Conservation (phyloP, 495 filamentous ascomycete genomes). For the Neurospora africana region DNA sequence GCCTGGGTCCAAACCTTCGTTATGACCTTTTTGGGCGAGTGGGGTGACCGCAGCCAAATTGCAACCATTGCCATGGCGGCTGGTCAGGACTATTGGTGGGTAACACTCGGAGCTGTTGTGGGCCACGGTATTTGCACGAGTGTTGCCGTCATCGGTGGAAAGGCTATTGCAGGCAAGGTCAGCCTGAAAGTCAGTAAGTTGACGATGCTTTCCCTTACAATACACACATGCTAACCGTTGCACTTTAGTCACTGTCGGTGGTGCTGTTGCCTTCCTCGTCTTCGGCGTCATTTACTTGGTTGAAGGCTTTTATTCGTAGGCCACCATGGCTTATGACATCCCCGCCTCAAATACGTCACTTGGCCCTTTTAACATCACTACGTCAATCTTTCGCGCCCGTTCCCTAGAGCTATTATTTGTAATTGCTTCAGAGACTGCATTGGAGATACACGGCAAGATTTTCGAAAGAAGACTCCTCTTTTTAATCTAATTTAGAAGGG, state of each 20-base stretch:
- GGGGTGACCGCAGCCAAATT: slow-evolving; percentile 96
- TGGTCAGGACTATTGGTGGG: slow-evolving; percentile 98
- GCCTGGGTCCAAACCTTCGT: slow-evolving; percentile 98
- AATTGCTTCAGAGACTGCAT: slow-evolving; percentile 3
- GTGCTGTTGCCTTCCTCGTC: slow-evolving; percentile 79
- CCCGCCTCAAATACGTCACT: neutral
- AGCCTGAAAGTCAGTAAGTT: slow-evolving; percentile 94
- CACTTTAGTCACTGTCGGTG: slow-evolving; percentile 76
- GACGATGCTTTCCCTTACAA: neutral
- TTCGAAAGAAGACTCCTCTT: neutral
- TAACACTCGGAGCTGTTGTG: slow-evolving; percentile 76
- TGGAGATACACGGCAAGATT: neutral
- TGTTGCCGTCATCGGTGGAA: slow-evolving; percentile 84
- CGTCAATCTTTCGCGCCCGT: neutral
- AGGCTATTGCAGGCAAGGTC: slow-evolving; percentile 85
- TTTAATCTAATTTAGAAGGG: neutral
- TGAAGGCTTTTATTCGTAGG: slow-evolving; percentile 60
- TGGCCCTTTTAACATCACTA: neutral
- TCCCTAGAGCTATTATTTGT: slow-evolving; percentile 10
- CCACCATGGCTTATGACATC: neutral
- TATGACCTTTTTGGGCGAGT: slow-evolving; percentile 98
- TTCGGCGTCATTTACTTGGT: slow-evolving; percentile 87
- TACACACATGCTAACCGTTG: slow-evolving; percentile 17
- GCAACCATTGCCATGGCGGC: slow-evolving; percentile 99
- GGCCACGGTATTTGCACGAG: slow-evolving; percentile 87